phyloP scores from a whole-genome alignment of 1,284 basidiomycete species.

The Agaricales sp. region DNA sequence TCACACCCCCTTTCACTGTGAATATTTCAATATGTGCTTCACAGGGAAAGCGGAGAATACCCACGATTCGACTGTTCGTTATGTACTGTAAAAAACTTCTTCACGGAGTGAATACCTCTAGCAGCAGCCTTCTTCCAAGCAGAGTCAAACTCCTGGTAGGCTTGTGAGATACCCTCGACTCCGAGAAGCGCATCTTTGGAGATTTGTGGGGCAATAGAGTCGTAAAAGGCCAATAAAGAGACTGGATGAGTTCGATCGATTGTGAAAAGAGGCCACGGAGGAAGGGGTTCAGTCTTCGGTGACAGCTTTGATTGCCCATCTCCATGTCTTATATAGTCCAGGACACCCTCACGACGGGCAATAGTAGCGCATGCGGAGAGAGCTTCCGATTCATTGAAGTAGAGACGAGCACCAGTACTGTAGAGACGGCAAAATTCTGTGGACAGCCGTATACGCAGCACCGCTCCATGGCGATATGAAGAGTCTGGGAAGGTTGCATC shows the following conservation, averaged over 20 bases:
- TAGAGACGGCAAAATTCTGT: neutral
- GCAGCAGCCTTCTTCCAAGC: neutral
- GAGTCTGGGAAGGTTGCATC: no score
- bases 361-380: neutral
- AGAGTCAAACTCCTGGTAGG: neutral
- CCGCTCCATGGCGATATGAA: neutral
- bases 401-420: neutral
- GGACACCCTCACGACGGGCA: neutral
- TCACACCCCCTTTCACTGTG: neutral
- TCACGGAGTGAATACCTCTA: neutral
- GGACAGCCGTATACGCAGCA: neutral
- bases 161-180: no score
- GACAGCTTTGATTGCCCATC: neutral
- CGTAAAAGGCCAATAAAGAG: neutral
- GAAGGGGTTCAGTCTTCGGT: neutral
- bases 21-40: no score
- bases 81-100: neutral
- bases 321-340: neutral
- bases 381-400: neutral
- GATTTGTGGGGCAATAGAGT: neutral
- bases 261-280: neutral
- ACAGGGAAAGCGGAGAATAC: no score
- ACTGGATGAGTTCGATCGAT: neutral
- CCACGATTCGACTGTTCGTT: neutral
- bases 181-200: neutral